Evolutionary conservation across 208 protist genomes (phyloP).

Genomic region (Kentomonas sorsogonicus): DNA sequence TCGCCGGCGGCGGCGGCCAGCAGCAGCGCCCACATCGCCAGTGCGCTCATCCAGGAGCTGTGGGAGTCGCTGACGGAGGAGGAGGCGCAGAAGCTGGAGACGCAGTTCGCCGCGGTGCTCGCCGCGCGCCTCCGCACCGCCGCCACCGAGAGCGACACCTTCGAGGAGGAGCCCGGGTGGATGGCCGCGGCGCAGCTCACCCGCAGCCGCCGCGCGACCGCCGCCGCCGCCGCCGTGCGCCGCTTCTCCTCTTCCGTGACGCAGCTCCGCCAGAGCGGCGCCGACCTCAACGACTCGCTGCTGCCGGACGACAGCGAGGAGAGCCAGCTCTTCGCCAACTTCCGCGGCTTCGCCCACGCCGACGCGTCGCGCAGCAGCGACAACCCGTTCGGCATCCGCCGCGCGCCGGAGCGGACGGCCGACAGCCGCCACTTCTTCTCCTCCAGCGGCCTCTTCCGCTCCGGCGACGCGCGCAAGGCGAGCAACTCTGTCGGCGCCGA

Average conservation of each 20-base stretch:
- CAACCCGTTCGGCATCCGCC: background rate
- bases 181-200: background rate
- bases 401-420: background rate
- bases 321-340: background rate
- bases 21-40: no score
- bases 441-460: no score
- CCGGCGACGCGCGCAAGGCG: no score
- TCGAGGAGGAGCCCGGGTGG: background rate
- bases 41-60: no score
- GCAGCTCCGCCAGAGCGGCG: background rate
- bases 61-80: conserved; percentile 11
- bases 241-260: background rate
- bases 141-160: conserved; percentile 5
- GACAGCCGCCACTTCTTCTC: background rate
- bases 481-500: no score
- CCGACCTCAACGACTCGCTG: background rate
- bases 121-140: conserved; percentile 13
- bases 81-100: conserved; percentile 5
- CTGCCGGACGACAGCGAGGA: background rate
- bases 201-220: no score
- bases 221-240: background rate
- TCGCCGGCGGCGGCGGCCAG: no score
- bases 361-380: background rate
- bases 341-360: background rate
- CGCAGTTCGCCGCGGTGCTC: conserved; percentile 9